Conservation (phyloP, 495 filamentous ascomycete genomes). For the Xylaria grammica region DNA sequence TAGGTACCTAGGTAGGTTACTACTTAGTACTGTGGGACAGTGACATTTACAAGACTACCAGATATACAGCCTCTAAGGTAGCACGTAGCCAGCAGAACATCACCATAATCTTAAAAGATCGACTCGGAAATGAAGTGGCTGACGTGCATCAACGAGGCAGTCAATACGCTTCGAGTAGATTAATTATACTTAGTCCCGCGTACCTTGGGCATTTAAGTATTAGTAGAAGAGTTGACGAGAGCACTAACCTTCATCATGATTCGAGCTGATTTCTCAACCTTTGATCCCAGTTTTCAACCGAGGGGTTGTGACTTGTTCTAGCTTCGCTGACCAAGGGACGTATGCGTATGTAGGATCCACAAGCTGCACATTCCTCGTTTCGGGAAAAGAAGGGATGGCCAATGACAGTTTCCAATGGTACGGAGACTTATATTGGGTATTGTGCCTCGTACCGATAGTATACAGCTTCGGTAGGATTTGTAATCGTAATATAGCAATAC, state of each 20-base stretch:
- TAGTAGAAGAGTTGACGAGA: too few species aligned
- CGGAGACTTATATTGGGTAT: conserved; percentile 13
- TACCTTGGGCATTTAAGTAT: too few species aligned
- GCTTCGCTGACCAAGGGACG: too few species aligned
- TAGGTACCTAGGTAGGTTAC: neutral
- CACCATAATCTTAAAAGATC: neutral
- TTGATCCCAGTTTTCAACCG: too few species aligned
- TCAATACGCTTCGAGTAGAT: too few species aligned
- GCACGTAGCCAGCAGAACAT: neutral
- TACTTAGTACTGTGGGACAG: neutral
- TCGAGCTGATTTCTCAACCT: too few species aligned
- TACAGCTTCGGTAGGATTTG: neutral
- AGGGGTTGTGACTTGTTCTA: too few species aligned
- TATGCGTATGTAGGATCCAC: too few species aligned
- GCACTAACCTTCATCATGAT: too few species aligned
- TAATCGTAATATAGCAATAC: neutral
- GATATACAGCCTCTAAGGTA: too few species aligned
- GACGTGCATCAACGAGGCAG: neutral
- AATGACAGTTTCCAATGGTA: neutral
- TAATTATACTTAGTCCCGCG: too few species aligned
- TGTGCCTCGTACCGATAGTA: neutral
- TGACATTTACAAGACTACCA: neutral
- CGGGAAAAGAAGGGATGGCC: neutral
- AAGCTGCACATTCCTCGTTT: too few species aligned
- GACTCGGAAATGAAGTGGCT: conserved; percentile 6